Conservation (phyloP, 2,329 filamentous ascomycete species). For the Zopfia rhizophila region DNA sequence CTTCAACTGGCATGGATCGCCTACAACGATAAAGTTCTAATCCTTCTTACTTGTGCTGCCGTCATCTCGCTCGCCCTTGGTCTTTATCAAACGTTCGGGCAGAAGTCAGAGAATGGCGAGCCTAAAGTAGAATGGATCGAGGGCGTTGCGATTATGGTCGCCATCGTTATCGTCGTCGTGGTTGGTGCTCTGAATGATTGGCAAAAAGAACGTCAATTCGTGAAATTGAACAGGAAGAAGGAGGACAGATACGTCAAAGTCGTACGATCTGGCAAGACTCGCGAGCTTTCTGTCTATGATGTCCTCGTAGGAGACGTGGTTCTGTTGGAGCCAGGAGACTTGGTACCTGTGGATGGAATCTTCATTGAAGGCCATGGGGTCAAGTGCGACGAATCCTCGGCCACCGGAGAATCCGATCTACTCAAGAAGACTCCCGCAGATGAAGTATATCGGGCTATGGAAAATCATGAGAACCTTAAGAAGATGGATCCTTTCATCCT, state of each 20-base stretch:
- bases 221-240: constrained; percentile 83
- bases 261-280: constrained; percentile 76
- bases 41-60: constrained; percentile 76
- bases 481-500: constrained; percentile 88
- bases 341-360: constrained; percentile 77
- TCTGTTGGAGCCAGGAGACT: constrained; percentile 77
- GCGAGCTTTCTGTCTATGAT: constrained; percentile 76
- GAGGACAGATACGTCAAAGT: constrained; percentile 79
- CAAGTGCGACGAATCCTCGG: constrained; percentile 78
- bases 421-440: constrained; percentile 73
- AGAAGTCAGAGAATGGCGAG: constrained; percentile 58
- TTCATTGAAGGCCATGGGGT: constrained; percentile 74
- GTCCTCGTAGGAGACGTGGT: constrained; percentile 79
- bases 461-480: constrained; percentile 68
- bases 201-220: constrained; percentile 84
- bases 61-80: constrained; percentile 79
- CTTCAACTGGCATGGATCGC: constrained; percentile 81
- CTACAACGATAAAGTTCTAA: constrained; percentile 83
- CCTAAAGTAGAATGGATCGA: constrained; percentile 81
- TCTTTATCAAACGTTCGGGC: constrained; percentile 75
- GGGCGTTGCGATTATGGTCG: constrained; percentile 80
- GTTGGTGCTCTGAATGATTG: constrained; percentile 84
- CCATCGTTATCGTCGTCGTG: constrained; percentile 78
- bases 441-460: constrained; percentile 73
- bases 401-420: constrained; percentile 79